Base-by-base conservation (phyloP, 345 rosid genomes). In the Sapria himalayana region DNA sequence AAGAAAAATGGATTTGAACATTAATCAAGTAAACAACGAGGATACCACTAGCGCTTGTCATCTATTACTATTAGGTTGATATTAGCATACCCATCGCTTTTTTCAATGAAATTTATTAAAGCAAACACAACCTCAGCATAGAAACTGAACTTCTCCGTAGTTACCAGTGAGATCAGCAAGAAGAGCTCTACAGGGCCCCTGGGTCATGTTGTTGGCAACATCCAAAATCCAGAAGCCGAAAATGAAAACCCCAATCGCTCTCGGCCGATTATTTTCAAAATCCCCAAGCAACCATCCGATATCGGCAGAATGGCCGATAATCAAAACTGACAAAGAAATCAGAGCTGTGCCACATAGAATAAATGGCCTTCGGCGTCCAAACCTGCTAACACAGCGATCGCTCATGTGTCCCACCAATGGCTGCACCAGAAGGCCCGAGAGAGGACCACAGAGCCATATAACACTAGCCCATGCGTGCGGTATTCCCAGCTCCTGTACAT, bases 371-470 rank as follows among this genome's bases (percentile, higher is more conserved):
- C 95, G 79, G 19, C 98, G 94, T 43, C 98, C 98, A 53, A 82
- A 82, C 25, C 65, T 65, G 60, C 85, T 89, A 10, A 57, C 66
- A 63, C 86, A 79, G 31, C 84, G 76, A 24, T 89, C 98, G 50
- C 98, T 89, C 59, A 73, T 69, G 53, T 64, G 95, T 2, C 95
- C 98, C 2, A 82, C 95, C 13, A 89, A 57, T 1, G 98, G 98
- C 48, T 89, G 98, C 20, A 89, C 94, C 3, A 82, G 1, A 3
- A 89, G 56, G 31, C 98, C 98, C 3, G 98, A 79, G 45, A 89
- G 79, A 13, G 95, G 95, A 4, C 98, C 98, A 50, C 98, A 89
- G 4, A 89, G 81, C 98, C 98, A 82, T 34, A 89, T 82, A 20
- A 79, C 50, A 48, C 98, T 89, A 15, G 98, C 85, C 98, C 93